Percentiles rank a stretch among this genome's conserved stretches.
These are phyloP conservation scores for Oryza officinalis DNA, from an alignment of 176 grass and related monocot genomes.

Conservation along the genomic window DNA sequence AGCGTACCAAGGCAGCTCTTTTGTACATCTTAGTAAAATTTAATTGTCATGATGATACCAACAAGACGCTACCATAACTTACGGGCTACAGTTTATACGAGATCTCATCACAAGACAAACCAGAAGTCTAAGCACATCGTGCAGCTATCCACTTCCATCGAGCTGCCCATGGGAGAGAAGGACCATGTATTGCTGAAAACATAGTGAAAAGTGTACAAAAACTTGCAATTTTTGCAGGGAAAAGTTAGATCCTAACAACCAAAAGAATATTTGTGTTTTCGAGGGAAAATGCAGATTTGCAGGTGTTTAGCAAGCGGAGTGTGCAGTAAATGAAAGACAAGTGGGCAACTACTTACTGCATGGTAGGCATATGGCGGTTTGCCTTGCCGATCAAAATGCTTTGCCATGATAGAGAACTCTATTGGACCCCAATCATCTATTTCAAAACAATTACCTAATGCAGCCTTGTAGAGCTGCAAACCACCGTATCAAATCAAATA, in stretches of 20 bases:
- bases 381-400: constrained; percentile 90
- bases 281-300: background rate
- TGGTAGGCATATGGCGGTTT: constrained; percentile 93
- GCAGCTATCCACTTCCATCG: constrained; percentile 56
- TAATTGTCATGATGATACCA: background rate
- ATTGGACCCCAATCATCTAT: constrained; percentile 89
- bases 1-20: background rate
- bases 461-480: constrained; percentile 83
- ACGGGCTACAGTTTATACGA: background rate
- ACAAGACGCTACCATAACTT: background rate
- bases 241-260: background rate
- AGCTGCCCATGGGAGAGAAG: constrained; percentile 82
- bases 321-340: background rate
- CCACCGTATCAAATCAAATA: constrained; percentile 19
- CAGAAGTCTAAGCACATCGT: background rate
- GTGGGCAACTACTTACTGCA: constrained; percentile 53
- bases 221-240: background rate
- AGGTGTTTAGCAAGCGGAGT: background rate
- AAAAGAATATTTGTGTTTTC: background rate
- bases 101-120: background rate
- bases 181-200: constrained; percentile 82
- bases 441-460: constrained; percentile 90
- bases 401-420: constrained; percentile 87
- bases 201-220: background rate
- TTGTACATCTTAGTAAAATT: background rate